Evolutionary conservation across 441 rosid genomes (phyloP).

Genomic region (Euphorbia celastroides): DNA sequence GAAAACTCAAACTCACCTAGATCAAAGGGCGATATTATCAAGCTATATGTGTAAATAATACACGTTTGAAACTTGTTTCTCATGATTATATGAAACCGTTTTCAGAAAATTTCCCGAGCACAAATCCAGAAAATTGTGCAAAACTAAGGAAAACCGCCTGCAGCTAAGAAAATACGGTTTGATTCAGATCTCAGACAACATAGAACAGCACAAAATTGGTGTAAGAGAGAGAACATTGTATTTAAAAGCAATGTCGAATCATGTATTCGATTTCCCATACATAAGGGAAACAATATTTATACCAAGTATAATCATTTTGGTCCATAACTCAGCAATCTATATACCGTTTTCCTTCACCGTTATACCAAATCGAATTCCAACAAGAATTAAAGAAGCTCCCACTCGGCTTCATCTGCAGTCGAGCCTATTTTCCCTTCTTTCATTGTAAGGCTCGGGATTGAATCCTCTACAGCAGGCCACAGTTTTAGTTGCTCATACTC

Average conservation of each 20-base stretch:
- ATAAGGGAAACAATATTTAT: not conserved
- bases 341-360: not conserved
- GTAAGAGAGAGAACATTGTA: not conserved
- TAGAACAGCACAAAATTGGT: not conserved
- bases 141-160: too few relatives aligned
- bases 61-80: too few relatives aligned
- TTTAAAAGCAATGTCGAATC: not conserved
- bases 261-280: slow-evolving; percentile 9
- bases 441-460: not conserved
- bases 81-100: too few relatives aligned
- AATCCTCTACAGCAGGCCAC: slow-evolving; percentile 15
- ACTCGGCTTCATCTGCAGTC: slow-evolving; percentile 17
- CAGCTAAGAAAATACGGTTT: too few relatives aligned
- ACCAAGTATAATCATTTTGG: not conserved
- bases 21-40: too few relatives aligned
- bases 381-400: slow-evolving; percentile 20
- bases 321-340: slow-evolving; percentile 3
- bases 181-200: too few relatives aligned
- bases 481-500: slow-evolving; percentile 60
- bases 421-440: not conserved
- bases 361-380: not conserved
- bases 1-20: too few relatives aligned
- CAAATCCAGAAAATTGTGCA: too few relatives aligned
- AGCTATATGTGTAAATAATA: too few relatives aligned
- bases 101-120: too few relatives aligned